Base-by-base conservation (phyloP, 2,329 filamentous ascomycete genomes). In the Nigrospora oryzae region DNA sequence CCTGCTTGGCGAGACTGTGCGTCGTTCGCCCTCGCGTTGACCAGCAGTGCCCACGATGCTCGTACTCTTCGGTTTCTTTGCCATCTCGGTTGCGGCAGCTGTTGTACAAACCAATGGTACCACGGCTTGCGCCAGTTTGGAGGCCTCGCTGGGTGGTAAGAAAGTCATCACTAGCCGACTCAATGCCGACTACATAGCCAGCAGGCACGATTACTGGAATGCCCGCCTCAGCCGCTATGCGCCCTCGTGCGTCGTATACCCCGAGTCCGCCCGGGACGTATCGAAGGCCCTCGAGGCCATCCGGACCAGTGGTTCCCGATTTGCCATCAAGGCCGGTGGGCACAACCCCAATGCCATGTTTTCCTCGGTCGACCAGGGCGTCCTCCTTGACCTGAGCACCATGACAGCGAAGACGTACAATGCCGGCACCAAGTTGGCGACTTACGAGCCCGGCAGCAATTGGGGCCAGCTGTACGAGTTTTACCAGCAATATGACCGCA, bases 311-410 rank as follows among this genome's bases (percentile, higher is more conserved):
- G 54, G 46, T 16, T 53, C 38, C 11, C 41, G 45, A 7, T 47
- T 47, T 41, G 57, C 57, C 35, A 45, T 60, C 38, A 60, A 56
- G 42, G 53, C 54, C 3, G 56, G 54, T 5, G 57, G 56, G 3
- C 57, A 60, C 39, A 60, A 57, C 17, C 52, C 57, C n/a, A 60
- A 60, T 28, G 53, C 46, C 33, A 48, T 49, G 40, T 47, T 49
- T 37, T 49, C 57, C 10, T 58, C 56, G 4, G 57, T 56, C 15
- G 46, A 56, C 33, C 40, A 48, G 31, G 56, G 56, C 6, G 55
- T 57, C 1, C 51, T 58, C n/a, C 40, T 57, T 12, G 53, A 56
- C 33, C 43, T 58, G 33, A 51, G 47, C 34, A 45, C 38, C n/a
- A 53, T 58, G 48, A 54, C 52, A 1, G 46, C 42, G n/a, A 58